Base-by-base conservation (phyloP, 805 yeast genomes). In the Zygotorulaspora sp. region DNA sequence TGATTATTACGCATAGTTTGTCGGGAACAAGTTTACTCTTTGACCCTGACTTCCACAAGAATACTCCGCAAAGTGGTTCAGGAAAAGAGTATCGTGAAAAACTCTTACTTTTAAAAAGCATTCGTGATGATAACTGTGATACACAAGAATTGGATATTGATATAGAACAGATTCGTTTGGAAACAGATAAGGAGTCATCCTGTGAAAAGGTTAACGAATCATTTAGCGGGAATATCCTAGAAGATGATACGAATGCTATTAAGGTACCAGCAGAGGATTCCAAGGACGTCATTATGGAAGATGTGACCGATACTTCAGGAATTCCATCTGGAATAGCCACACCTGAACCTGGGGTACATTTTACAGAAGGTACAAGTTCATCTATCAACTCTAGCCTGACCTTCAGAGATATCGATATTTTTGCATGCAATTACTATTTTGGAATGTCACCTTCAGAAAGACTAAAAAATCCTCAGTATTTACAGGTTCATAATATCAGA, bases 11-110 rank as follows among this genome's bases (percentile, higher is more conserved):
- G 0, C 77, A 78, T 41, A 64, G 78, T 0, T 47, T 82, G 3
- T 76, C 89, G 28, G 96, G 96, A 17, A 65, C 77, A 6, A 74
- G 95, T 22, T 68, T 73, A 30, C 63, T 88, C 24, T 75, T 84
- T 50, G 96, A 87, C 54, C 85, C 94, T 0, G 77, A 79, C 10
- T 82, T 68, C 48, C 68, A 71, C 30, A 75, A 48, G 30, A 42
- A 46, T 26, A 47, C 44, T 9, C 41, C 52, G 5, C 43, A 43
- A 10, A 21, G 47, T 6, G 28, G 47, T 1, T 48, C 45, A 6
- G 35, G 45, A 30, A 33, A 47, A 32, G 32, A 42, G 12, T 49
- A 52, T 20, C 42, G 42, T 29, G 44, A 40, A 30, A 63, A 56
- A 38, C 38, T 65, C 9, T 24, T 60, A 35, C 52, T 65, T 11